Base-by-base conservation (phyloP, 192 early-diverging fungal species). In the Podila verticillata region DNA sequence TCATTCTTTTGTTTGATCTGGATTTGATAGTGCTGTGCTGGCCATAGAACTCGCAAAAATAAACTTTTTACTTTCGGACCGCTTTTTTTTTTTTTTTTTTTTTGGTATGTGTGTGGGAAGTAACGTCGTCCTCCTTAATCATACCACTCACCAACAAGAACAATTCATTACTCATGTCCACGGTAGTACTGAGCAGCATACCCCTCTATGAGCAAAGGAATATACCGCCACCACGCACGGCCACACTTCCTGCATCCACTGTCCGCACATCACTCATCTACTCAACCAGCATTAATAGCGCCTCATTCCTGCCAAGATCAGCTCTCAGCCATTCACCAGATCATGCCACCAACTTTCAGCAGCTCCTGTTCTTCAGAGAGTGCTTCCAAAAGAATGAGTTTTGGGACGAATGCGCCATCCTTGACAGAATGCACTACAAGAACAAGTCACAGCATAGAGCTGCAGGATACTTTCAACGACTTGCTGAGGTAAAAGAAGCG, bases 341-440 rank as follows among this genome's bases (percentile, higher is more conserved):
- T 13, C 68, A 75, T 44, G 32, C n/a, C 30, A 32, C 26, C 9
- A 71, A 75, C 35, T 48, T 82, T 48, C 66, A 75, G 13, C 57
- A 72, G 28, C 54, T 82, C 24, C 44, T 72, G 8, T 59, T 51
- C n/a, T 71, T 75, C 10, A 68, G 59, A 48, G 74, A 75, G 63
- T 74, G 60, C 72, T 82, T 82, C 56, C 73, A 74, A 5, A 81
- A 72, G 54, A 63, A 32, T 5, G 81, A 84, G 31, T 75, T 86
- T 12, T 86, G 83, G 85, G 74, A 72, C 13, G 85, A 86, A 61
- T 44, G 61, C 17, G 68, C 68, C 20, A 74, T 84, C 29, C 61
- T 86, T 22, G 85, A 86, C 48, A 32, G 81, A 62, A 70, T 86
- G 44, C 66, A 84, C 57, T 86, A 86, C 57, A 86, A 86, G 62